Base-by-base conservation (phyloP, 805 yeast species). In the Maudiozyma pseudohumilis region DNA sequence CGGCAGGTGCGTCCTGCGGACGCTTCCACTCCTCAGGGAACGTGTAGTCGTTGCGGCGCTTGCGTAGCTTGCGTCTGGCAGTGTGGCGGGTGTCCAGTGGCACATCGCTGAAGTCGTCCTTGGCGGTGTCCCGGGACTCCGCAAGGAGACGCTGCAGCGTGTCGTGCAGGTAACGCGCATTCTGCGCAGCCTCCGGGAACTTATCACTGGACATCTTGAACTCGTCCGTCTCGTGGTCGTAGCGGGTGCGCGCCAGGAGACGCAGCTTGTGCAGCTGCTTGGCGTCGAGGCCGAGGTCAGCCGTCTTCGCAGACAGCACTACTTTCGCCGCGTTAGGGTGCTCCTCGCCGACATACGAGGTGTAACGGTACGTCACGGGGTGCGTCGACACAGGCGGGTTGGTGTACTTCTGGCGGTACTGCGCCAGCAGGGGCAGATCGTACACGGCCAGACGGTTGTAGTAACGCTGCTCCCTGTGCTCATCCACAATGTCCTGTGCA, bases 11-110 rank as follows among this genome's bases (percentile, higher is more conserved):
- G 52, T 80, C 80, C 51, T 83, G 71, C 9, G 84, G 82, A 41
- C 77, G 69, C 47, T 69, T 64, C 97, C 97, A 89, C 35, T 67
- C 74, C 45, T 75, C 75, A 12, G 97, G 96, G 67, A 84, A 87
- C 38, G 61, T 48, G 40, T 63, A 56, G 40, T 61, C 63, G 36
- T 56, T 57, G 21, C 62, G 57, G 43, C 65, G 56, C 45, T 58
- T 60, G 51, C 68, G 64, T 46, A 68, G 59, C 19, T 64, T 52
- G 51, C 67, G 74, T 12, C 74, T 69, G 36, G 57, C 60, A 36
- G 72, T 69, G 53, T 80, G 86, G 58, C 95, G 76, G 19, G 68
- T 75, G 58, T 88, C 95, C 34, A 89, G 60, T 23, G 96, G 96
- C 23, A 89, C 65, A 51, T 84, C 94, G 30, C 69, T 68, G 48